Base-by-base conservation (phyloP, 164 flowering plant species). In the Vitis rupestris region DNA sequence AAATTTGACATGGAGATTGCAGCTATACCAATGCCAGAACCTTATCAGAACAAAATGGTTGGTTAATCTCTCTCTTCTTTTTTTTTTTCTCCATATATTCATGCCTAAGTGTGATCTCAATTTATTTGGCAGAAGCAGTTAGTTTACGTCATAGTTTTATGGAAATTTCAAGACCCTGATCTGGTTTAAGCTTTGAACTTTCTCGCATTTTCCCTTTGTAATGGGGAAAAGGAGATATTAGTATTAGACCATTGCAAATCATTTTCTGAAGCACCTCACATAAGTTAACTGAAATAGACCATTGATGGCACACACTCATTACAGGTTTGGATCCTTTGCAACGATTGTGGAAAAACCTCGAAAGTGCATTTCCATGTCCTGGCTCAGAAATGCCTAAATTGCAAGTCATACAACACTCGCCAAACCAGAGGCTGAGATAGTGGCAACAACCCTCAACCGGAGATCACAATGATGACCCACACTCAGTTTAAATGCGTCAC, bases 331-430 rank as follows among this genome's bases (percentile, higher is more conserved):
- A 89, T 89, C 58, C 90, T 89, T 7, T 93, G 98, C 82, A 93
- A 89, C 19, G 98, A 93, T 61, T 93, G 94, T 60, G 97, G 93
- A 63, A 67, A 69, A 6, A 84, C 77, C 37, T 87, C 92, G 2
- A 61, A 82, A 59, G 96, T 88, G 48, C 89, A 77, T 66, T 93
- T 70, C 67, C 97, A 93, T 78, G 78, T 86, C 10, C 85, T 93
- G 72, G 98, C 91, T 54, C 91, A 86, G 69, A 91, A 93, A 72
- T 93, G 97, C 78, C 82, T 85, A 17, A 66, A 78, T 50, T 93
- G 98, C 91, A 88, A 85, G 69, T 91, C 97, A 2, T 93, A 91
- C 80, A 93, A 93, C 74, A 93, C 98, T 66, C 86, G 94, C 16
- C 85, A 82, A 71, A 88, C 90, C 4, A 77, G 89, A 68, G 83